Conservation (phyloP, 352 stramenopile species). For the Globisporangium abappressorium region DNA sequence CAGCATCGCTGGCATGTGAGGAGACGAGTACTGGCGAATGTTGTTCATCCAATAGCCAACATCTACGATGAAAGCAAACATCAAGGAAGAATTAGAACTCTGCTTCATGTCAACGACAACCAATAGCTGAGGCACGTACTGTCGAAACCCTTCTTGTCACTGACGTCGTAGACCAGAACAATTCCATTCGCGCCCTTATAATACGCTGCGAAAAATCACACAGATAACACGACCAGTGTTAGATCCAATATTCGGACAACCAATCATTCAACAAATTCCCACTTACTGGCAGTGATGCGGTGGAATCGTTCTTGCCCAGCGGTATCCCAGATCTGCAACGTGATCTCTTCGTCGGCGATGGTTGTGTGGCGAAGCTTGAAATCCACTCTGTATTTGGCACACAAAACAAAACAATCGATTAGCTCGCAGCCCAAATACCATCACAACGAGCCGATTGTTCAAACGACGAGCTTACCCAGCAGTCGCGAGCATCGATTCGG, state of each 20-base stretch:
- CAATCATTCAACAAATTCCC: not conserved
- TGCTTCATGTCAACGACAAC: not conserved
- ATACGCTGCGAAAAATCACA: slow-evolving; percentile 63
- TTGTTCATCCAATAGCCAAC: slow-evolving; percentile 97
- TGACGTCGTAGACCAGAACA: slow-evolving; percentile 93
- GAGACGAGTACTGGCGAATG: slow-evolving; percentile 87
- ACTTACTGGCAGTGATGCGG: slow-evolving; percentile 90
- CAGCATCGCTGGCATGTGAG: slow-evolving; percentile 76
- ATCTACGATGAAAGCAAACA: slow-evolving; percentile 44
- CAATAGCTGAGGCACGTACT: slow-evolving; percentile 47
- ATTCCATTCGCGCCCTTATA: slow-evolving; percentile 94
- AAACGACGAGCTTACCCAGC: slow-evolving; percentile 63
- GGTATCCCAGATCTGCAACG: slow-evolving; percentile 95
- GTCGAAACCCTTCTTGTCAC: slow-evolving; percentile 90
- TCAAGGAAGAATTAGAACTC: not conserved
- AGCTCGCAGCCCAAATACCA: not conserved
- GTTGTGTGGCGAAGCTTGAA: slow-evolving; percentile 91
- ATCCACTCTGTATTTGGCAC: slow-evolving; percentile 66
- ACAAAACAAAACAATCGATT: not conserved
- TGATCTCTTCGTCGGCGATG: slow-evolving; percentile 80
- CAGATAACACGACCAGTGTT: slow-evolving; percentile 7
- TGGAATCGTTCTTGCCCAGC: slow-evolving; percentile 93
- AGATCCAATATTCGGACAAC: slow-evolving; percentile 1
- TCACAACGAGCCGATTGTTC: not conserved
- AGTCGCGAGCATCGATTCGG: slow-evolving; percentile 86